A percentile compares a stretch with the other conserved stretches of the same genome.
These are phyloP conservation scores for Cercospora zeina DNA, from an alignment of 2,329 filamentous ascomycete species.

Conservation along the genomic window DNA sequence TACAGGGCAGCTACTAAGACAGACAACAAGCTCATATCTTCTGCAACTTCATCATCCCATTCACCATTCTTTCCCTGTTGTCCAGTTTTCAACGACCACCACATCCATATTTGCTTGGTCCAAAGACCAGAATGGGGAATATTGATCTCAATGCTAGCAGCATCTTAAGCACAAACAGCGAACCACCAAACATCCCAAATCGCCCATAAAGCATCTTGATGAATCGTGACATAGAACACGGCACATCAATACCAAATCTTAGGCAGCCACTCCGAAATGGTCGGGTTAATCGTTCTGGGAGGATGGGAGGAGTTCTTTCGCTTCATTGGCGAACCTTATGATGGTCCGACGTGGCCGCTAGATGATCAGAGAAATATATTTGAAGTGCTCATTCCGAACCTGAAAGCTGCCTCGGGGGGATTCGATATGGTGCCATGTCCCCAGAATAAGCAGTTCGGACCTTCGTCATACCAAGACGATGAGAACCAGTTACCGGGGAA, in stretches of 20 bases:
- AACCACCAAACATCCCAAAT: constrained; percentile 29
- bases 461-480: constrained; percentile 45
- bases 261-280: constrained; percentile 56
- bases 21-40: background rate
- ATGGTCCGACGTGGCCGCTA: constrained; percentile 51
- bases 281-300: constrained; percentile 58
- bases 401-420: constrained; percentile 57
- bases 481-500: constrained; percentile 47
- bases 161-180: constrained; percentile 14
- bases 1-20: background rate
- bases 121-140: background rate
- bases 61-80: background rate
- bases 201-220: constrained; percentile 32
- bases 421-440: constrained; percentile 59
- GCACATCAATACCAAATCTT: constrained; percentile 59
- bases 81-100: background rate
- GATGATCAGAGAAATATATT: constrained; percentile 55
- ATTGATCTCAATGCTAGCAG: background rate
- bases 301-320: constrained; percentile 64
- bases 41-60: background rate
- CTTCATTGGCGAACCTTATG: constrained; percentile 56
- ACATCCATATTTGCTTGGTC: background rate
- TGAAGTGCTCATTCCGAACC: constrained; percentile 54
- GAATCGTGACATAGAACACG: constrained; percentile 44
- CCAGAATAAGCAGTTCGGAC: constrained; percentile 51